phyloP scores from a whole-genome alignment of 345 rosid genomes.

The Populus davidiana region DNA sequence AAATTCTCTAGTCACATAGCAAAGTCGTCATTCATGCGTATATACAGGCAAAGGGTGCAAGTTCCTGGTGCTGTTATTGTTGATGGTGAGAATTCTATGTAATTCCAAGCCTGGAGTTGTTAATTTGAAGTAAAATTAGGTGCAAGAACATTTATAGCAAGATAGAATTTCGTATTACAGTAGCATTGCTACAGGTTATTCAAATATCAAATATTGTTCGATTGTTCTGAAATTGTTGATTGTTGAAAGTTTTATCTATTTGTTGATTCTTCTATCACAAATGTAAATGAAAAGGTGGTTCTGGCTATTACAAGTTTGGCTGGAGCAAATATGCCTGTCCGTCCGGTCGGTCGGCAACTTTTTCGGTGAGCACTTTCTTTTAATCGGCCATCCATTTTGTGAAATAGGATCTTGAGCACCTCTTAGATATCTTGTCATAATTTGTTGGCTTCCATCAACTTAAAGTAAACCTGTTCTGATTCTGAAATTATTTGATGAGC shows the following conservation, averaged over 20 bases:
- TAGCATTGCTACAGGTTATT: too few relatives aligned
- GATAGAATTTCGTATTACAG: too few relatives aligned
- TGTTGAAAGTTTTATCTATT: neutral
- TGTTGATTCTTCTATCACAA: neutral
- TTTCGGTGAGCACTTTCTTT: constrained; percentile 49
- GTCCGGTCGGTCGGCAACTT: constrained; percentile 75
- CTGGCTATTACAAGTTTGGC: constrained; percentile 90
- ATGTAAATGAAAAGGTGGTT: constrained; percentile 54
- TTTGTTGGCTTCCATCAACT: too few relatives aligned
- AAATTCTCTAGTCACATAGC: constrained; percentile 24
- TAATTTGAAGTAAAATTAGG: too few relatives aligned
- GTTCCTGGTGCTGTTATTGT: constrained; percentile 69
- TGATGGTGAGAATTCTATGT: constrained; percentile 50
- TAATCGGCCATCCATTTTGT: too few relatives aligned
- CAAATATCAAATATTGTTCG: too few relatives aligned
- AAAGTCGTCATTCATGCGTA: constrained; percentile 58
- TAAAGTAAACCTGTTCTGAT: neutral
- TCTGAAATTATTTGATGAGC: constrained; percentile 27
- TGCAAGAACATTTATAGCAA: too few relatives aligned
- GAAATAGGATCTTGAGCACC: too few relatives aligned
- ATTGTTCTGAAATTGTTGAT: too few relatives aligned
- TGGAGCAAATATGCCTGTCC: constrained; percentile 79
- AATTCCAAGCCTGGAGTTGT: too few relatives aligned
- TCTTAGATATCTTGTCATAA: too few relatives aligned
- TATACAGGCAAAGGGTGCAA: constrained; percentile 60